These are phyloP conservation scores for Backusella tarrabulga DNA, from an alignment of 192 early-diverging fungal species.

Conservation along the genomic window DNA sequence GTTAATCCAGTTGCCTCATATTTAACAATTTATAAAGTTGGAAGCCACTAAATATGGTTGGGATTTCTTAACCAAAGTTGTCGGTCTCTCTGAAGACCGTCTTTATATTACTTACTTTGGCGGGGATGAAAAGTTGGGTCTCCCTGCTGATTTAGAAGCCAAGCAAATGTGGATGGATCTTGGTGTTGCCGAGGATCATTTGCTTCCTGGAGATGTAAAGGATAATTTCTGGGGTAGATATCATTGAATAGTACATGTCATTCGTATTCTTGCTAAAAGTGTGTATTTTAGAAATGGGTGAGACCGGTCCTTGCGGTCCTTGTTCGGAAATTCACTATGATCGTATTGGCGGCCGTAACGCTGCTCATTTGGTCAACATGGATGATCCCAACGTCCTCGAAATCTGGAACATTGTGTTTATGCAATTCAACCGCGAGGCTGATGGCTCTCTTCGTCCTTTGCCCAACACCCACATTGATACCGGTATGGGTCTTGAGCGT, in stretches of 20 bases:
- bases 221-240: slow-evolving; percentile 97
- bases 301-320: slow-evolving; percentile 95
- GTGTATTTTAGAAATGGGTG: slow-evolving; percentile 81
- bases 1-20: too few relatives aligned
- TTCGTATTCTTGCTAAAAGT: too few relatives aligned
- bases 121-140: slow-evolving; percentile 77
- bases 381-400: slow-evolving; percentile 98
- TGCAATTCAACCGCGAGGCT: slow-evolving; percentile 97
- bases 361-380: slow-evolving; percentile 85
- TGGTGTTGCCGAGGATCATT: slow-evolving; percentile 78
- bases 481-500: slow-evolving; percentile 96
- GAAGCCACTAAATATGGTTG: slow-evolving; percentile 90
- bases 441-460: slow-evolving; percentile 84
- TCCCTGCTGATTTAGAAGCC: slow-evolving; percentile 88
- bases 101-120: slow-evolving; percentile 98
- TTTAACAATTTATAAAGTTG: slow-evolving; percentile 42
- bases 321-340: slow-evolving; percentile 99
- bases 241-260: too few relatives aligned
- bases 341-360: slow-evolving; percentile 93
- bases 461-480: slow-evolving; percentile 98
- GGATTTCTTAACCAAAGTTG: slow-evolving; percentile 89
- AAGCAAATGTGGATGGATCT: slow-evolving; percentile 88
- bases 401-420: slow-evolving; percentile 99
- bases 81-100: slow-evolving; percentile 77
- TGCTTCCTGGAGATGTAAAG: slow-evolving; percentile 86